Percentiles rank a stretch among this genome's conserved stretches.
Conservation (phyloP, 2,329 filamentous ascomycete genomes). For the Dothistroma septosporum region DNA sequence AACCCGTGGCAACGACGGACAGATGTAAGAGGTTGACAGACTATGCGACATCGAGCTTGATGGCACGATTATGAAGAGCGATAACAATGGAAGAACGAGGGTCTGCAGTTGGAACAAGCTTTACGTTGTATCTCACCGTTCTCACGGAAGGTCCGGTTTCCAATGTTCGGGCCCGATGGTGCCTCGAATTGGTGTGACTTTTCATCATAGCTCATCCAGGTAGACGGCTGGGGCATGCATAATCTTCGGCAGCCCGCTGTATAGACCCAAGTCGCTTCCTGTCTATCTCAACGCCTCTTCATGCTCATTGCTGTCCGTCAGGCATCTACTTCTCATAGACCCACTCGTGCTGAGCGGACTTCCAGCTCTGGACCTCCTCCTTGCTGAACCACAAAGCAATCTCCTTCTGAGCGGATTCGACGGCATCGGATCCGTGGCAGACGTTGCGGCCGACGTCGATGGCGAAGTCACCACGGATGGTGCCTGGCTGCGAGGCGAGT, state of each 20-base stretch:
- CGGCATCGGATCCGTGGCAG: slow-evolving; percentile 98
- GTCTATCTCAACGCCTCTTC: neutral
- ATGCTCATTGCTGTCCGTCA: neutral
- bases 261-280: neutral
- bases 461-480: slow-evolving; percentile 93
- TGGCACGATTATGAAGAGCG: neutral
- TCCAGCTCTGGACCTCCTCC: slow-evolving; percentile 79
- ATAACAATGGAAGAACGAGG: neutral
- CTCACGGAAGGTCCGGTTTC: neutral
- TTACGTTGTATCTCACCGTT: too few species aligned
- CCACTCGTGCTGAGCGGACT: slow-evolving; percentile 82
- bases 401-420: slow-evolving; percentile 99
- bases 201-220: neutral
- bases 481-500: slow-evolving; percentile 86
- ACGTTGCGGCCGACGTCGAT: slow-evolving; percentile 95
- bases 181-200: neutral
- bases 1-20: neutral
- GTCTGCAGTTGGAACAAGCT: neutral
- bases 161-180: neutral
- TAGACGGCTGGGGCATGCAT: neutral
- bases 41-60: neutral
- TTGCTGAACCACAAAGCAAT: slow-evolving; percentile 97
- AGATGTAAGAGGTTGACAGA: neutral
- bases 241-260: neutral
- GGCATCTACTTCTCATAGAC: slow-evolving; percentile 79